Base-by-base conservation (phyloP, 2,329 filamentous ascomycete genomes). In the Cylindrodendrum hubeiense region DNA sequence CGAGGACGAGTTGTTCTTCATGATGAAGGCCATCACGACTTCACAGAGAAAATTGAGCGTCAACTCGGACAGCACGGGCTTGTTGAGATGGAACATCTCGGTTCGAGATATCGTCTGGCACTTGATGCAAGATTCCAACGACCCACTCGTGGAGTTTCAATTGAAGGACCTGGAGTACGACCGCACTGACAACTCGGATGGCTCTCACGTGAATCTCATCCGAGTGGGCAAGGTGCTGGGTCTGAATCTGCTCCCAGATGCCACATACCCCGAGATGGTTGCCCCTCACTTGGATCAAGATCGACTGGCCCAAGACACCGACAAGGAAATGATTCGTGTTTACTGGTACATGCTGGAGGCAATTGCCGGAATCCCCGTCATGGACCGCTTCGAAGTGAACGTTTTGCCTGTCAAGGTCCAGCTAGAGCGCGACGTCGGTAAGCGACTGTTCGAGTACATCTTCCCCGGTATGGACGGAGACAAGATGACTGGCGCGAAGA, bases 21-120 rank as follows among this genome's bases (percentile, higher is more conserved):
- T 99, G 84, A 98, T 99, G 96, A 98, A 99, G 75, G 97, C 96
- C 41, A 99, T 99, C 77, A 99, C 96, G 2, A 97, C 94, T 3
- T 97, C 95, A 5, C 96, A 99, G 79, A 87, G 94, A 65, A 96
- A 95, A 77, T 90, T 90, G 68, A 94, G 97, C 87, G 72, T 74
- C 50, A 85, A 89, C 53, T 89, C 90, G 7, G 88, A 94, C 68
- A 91, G 90, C 61, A 95, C 89, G 65, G 94, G 94, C 6, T 84
- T 98, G 43, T 80, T 99, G 58, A 91, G 93, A 72, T 98, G 95
- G 92, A 96, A 94, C 77, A 94, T 99, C 64, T 92, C 93, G n/a
- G 94, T 94, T 2, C 91, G 92, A 44, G 95, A 99, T 76, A 96
- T 99, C 69, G 95, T 98, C 13, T 99, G 96, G 95, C 96, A 98